phyloP scores from a whole-genome alignment of 2,329 filamentous ascomycete species.

The Colletotrichum viniferum region DNA sequence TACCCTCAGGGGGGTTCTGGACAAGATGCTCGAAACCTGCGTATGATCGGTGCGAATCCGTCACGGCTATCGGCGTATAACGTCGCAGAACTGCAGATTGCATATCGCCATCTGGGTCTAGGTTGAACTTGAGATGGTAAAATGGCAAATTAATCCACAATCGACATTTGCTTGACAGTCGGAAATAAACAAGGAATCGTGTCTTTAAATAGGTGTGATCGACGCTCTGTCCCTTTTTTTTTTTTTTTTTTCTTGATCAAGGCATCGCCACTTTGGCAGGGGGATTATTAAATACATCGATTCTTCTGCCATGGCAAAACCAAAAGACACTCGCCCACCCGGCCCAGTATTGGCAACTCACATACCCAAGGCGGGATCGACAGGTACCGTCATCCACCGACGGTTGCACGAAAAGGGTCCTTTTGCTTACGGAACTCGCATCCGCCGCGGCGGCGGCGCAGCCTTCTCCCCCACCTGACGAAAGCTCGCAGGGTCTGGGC shows the following conservation, averaged over 20 bases:
- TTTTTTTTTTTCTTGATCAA: background rate
- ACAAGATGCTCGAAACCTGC: slow-evolving; percentile 93
- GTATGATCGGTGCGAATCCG: slow-evolving; percentile 44
- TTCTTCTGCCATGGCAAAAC: background rate
- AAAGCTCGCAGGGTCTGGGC: slow-evolving; percentile 1
- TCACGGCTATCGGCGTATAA: background rate
- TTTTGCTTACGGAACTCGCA: background rate
- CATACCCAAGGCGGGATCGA: background rate
- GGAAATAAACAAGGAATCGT: background rate
- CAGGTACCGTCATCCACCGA: slow-evolving; percentile 3
- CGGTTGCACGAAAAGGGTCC: background rate
- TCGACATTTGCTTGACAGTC: background rate
- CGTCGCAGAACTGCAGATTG: background rate
- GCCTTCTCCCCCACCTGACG: background rate
- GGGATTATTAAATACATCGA: background rate
- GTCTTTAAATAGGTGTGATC: slow-evolving; percentile 4
- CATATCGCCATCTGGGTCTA: background rate
- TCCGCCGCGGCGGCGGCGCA: background rate
- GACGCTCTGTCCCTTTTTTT: background rate
- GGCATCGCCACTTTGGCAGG: slow-evolving; percentile 1
- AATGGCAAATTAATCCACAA: background rate
- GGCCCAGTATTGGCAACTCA: background rate
- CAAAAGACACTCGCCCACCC: background rate
- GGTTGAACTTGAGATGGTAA: background rate
- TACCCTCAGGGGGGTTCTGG: slow-evolving; percentile 83